Evolutionary conservation across 1,284 basidiomycete genomes (phyloP), one percentile per base, ranked within the genome.

Genomic region (Leccinum angustisporum): DNA sequence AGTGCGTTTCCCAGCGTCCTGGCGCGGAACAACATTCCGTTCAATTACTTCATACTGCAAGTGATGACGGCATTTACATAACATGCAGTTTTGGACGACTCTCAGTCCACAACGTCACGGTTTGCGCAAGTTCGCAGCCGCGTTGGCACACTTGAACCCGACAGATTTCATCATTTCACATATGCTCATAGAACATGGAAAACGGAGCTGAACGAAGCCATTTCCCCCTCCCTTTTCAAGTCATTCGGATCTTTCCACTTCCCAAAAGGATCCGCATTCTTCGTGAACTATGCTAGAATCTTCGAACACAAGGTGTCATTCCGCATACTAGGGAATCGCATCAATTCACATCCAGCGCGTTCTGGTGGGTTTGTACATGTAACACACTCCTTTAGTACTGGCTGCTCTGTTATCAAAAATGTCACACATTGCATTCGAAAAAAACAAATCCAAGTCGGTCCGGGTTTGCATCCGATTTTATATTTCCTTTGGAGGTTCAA

Each of bases 231-330:
- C 53, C 52, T 54, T 21, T 21, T 21, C 43, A 13, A 46, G 43
- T 13, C 43, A 61, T 62, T 52, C 40, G 59, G 21, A 30, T 34
- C 9, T 31, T 25, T 6, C 2, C 7, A 21, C 71, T 72, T 70
- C 69, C 27, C 68, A 52, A 63, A 60, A 58, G 54, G 71, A 70
- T 70, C 68, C 70, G 40, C 69, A 38, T 51, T 46, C 57, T 18
- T 43, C 40, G 9, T 43, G n/a, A 43, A 43, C 40, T 43, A 48
- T 36, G 30, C 51, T 63, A 21, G 18, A 21, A 21, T 59, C 46
- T 55, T 57, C 60, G 54, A 60, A 63, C 18, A 16, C n/a, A 43
- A 43, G 40, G n/a, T 18, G 40, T n/a, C 36, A 38, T 60, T 56
- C 33, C 36, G 57, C 34, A 33, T 43, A 43, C 40, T 51, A 30